These are phyloP conservation scores for Dothiorella sarmentorum DNA, from an alignment of 2,329 filamentous ascomycete species.

Conservation along the genomic window DNA sequence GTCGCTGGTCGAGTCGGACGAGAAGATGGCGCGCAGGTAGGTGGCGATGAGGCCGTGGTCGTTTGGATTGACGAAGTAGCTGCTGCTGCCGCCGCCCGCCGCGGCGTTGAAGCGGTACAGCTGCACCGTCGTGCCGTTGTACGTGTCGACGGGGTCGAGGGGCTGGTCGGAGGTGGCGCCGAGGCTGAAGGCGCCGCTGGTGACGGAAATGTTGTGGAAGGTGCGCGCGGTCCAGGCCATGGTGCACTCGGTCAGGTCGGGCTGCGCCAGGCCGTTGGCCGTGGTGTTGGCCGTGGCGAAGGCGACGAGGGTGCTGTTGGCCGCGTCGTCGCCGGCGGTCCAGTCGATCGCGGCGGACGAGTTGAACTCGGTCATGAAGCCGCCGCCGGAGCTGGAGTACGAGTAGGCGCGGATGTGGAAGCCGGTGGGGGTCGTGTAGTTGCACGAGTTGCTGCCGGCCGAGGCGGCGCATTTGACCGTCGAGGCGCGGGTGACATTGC, in stretches of 20 bases:
- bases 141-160: too few species aligned
- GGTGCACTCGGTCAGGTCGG: neutral
- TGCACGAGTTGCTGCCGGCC: neutral
- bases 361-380: too few species aligned
- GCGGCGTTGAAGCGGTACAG: too few species aligned
- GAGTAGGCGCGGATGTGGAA: neutral
- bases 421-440: neutral
- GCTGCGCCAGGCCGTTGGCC: neutral
- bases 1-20: too few species aligned
- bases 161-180: too few species aligned
- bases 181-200: neutral
- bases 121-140: too few species aligned
- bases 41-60: too few species aligned
- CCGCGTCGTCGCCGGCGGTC: neutral
- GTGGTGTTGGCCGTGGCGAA: neutral
- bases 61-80: too few species aligned
- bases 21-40: too few species aligned
- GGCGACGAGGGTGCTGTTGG: neutral
- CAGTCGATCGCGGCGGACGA: neutral
- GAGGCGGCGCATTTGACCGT: neutral
- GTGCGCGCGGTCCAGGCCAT: neutral
- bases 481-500: neutral
- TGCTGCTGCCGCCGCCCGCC: too few species aligned
- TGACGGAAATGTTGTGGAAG: neutral
- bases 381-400: neutral